Percentiles rank a stretch among this genome's conserved stretches.
Evolutionary conservation across 1,284 basidiomycete genomes (phyloP).

Genomic region (Moesziomyces globuligerus): DNA sequence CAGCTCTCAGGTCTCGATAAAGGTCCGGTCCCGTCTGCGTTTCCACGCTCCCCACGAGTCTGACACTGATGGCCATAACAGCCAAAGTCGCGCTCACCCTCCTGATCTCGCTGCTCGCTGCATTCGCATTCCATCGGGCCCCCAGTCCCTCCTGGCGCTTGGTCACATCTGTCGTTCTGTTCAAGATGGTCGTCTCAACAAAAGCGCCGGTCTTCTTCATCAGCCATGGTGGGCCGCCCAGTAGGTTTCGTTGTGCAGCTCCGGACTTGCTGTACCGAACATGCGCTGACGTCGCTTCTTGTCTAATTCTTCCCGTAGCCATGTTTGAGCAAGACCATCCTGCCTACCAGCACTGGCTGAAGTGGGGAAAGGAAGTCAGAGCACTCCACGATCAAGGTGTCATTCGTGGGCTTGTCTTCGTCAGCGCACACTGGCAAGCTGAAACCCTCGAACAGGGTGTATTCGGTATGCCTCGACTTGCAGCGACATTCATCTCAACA

Average conservation of each 20-base stretch:
- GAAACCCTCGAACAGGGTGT: constrained; percentile 62
- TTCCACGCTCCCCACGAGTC: too few species aligned
- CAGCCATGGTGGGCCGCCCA: constrained; percentile 68
- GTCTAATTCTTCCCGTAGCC: constrained; percentile 17
- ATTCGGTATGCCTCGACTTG: constrained; percentile 17
- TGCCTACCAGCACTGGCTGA: constrained; percentile 69
- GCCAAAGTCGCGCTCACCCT: constrained; percentile 6
- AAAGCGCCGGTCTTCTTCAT: constrained; percentile 50
- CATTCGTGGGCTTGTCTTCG: constrained; percentile 68
- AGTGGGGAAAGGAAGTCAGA: constrained; percentile 65
- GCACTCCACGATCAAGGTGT: constrained; percentile 37
- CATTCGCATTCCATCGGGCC: constrained; percentile 4
- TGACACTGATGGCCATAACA: constrained; percentile 9
- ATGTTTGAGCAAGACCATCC: constrained; percentile 67
- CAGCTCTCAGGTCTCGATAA: too few species aligned
- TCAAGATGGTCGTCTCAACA: constrained; percentile 12
- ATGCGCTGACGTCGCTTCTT: neutral
- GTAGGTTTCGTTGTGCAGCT: constrained; percentile 6
- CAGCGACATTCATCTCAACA: too few species aligned
- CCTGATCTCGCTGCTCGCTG: constrained; percentile 12
- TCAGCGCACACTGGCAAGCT: constrained; percentile 70
- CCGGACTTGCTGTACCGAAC: too few species aligned
- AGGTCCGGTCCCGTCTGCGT: too few species aligned
- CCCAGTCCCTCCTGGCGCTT: neutral
- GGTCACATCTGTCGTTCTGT: neutral